phyloP scores from a whole-genome alignment of 2,329 filamentous ascomycete species.

The Zalaria obscura region DNA sequence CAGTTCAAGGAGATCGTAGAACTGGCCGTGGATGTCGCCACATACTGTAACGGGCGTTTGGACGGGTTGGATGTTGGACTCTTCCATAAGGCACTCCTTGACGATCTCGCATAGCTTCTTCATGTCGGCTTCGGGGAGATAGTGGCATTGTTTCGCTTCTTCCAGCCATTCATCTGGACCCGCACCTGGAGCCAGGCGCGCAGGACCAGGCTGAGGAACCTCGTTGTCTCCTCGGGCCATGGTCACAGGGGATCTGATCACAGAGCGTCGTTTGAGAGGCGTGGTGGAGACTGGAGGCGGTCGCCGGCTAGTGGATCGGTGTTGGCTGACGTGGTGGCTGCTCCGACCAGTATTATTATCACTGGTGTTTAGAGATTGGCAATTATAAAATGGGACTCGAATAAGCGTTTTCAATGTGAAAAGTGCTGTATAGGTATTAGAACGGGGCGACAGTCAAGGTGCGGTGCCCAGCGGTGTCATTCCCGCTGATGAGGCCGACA shows the following conservation, averaged over 20 bases:
- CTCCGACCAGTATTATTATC: too few species aligned
- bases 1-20: constrained; percentile 92
- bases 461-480: too few species aligned
- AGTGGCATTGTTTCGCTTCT: constrained; percentile 93
- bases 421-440: too few species aligned
- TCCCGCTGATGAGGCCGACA: too few species aligned
- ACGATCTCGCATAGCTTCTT: constrained; percentile 98
- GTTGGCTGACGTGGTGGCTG: too few species aligned
- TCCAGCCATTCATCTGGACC: constrained; percentile 93
- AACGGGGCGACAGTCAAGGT: too few species aligned
- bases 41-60: constrained; percentile 92
- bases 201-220: constrained; percentile 82
- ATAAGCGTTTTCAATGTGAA: too few species aligned
- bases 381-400: too few species aligned
- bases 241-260: constrained; percentile 1
- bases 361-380: too few species aligned
- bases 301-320: too few species aligned
- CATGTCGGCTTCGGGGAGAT: constrained; percentile 91
- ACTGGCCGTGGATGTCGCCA: constrained; percentile 96
- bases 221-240: constrained; percentile 38
- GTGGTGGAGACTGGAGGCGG: too few species aligned
- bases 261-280: too few species aligned
- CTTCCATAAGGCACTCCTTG: constrained; percentile 98
- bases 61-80: constrained; percentile 98
- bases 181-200: constrained; percentile 67